phyloP scores from a whole-genome alignment of 495 filamentous ascomycete species.

The Tuber umbilicatum region DNA sequence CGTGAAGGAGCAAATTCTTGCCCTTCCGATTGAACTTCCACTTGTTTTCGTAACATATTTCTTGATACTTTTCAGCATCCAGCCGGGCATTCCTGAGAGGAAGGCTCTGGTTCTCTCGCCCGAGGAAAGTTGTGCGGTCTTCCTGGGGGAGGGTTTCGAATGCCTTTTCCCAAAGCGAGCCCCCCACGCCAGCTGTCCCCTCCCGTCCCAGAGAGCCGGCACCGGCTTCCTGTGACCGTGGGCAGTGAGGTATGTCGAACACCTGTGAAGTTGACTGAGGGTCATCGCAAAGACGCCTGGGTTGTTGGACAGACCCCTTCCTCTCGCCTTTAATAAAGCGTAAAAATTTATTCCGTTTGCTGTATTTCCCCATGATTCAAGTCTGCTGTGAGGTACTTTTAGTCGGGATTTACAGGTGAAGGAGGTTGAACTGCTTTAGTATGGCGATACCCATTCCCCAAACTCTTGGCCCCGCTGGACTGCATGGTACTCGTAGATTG shows the following conservation, averaged over 20 bases:
- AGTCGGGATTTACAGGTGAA: not conserved
- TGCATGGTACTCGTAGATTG: not conserved
- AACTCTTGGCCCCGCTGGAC: not conserved
- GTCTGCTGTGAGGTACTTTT: not conserved
- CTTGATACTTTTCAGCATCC: not conserved
- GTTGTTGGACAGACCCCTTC: too few relatives aligned
- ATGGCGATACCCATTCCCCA: not conserved
- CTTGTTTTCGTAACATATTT: constrained; percentile 16
- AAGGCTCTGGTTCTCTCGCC: not conserved
- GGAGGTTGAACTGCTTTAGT: not conserved
- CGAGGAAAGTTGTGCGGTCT: not conserved
- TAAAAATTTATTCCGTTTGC: too few relatives aligned
- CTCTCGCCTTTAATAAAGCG: too few relatives aligned
- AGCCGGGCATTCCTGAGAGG: constrained; percentile 4
- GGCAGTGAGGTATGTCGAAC: not conserved
- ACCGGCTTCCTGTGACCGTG: not conserved
- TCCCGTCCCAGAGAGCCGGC: not conserved
- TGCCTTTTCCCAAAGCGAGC: constrained; percentile 14
- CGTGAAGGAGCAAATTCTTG: constrained; percentile 41
- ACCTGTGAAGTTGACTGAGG: not conserved
- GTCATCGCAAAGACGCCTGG: not conserved
- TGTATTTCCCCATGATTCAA: too few relatives aligned
- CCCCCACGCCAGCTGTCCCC: not conserved
- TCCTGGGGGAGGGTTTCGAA: constrained; percentile 8
- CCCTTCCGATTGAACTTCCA: constrained; percentile 37